Percentiles rank a stretch among this genome's conserved stretches.
phyloP scores from a whole-genome alignment of 2,329 filamentous ascomycete genomes.

The Pseudogymnoascus sp. region DNA sequence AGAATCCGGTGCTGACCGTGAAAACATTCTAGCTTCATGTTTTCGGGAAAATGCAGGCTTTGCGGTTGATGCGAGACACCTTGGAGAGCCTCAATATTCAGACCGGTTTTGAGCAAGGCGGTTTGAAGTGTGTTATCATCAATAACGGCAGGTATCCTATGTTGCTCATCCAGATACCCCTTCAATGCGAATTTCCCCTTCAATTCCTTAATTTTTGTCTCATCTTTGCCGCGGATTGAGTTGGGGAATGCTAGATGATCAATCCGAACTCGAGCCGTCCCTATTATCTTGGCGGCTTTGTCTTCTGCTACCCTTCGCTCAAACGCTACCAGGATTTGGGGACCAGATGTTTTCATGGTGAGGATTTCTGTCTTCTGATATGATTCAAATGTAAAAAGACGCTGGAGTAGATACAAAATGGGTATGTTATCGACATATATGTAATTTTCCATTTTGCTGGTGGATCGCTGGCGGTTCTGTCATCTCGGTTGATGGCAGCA shows the following conservation, averaged over 20 bases:
- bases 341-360: neutral
- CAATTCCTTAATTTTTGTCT: constrained; percentile 14
- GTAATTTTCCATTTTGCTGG: neutral
- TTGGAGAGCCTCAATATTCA: constrained; percentile 11
- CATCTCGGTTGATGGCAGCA: neutral
- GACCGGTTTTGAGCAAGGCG: constrained; percentile 11
- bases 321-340: neutral
- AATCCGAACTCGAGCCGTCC: constrained; percentile 14
- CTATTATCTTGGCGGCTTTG: constrained; percentile 10
- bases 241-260: constrained; percentile 16
- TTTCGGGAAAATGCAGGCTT: neutral
- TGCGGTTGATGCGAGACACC: constrained; percentile 1
- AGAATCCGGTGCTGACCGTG: constrained; percentile 12
- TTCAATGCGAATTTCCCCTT: constrained; percentile 14
- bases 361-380: neutral
- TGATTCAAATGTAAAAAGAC: neutral
- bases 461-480: neutral
- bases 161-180: constrained; percentile 14
- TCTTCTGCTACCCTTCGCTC: constrained; percentile 6
- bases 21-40: constrained; percentile 8
- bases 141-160: constrained; percentile 15
- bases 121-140: constrained; percentile 13
- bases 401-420: too few species aligned
- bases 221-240: constrained; percentile 12
- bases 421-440: neutral